These are phyloP conservation scores for Asterochloris sp. DNA, from an alignment of 139 green algal genomes.

Conservation along the genomic window DNA sequence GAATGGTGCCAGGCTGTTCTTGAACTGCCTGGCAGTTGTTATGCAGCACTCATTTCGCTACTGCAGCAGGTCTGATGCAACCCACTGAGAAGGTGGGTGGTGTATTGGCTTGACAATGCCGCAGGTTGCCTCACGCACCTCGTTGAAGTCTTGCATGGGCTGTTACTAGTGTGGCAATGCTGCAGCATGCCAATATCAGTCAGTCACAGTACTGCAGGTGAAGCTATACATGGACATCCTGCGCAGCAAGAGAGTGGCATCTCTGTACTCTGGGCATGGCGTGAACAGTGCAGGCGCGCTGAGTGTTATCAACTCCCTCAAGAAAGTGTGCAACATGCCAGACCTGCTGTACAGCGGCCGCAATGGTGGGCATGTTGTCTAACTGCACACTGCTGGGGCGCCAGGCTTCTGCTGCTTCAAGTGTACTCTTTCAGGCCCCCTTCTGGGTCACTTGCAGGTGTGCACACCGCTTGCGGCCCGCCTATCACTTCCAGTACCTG, in stretches of 20 bases:
- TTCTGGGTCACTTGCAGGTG: too few species aligned
- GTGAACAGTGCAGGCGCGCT: constrained; percentile 28
- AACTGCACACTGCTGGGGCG: too few species aligned
- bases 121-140: not conserved
- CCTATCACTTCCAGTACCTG: too few species aligned
- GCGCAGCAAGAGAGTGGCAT: constrained; percentile 4
- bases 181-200: not conserved
- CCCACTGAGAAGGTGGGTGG: too few species aligned
- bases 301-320: constrained; percentile 14
- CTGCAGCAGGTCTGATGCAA: too few species aligned
- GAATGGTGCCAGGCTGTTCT: not conserved
- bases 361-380: too few species aligned
- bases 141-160: too few species aligned
- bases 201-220: constrained; percentile 30
- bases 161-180: not conserved
- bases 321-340: constrained; percentile 69
- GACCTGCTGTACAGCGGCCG: constrained; percentile 38
- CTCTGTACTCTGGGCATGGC: constrained; percentile 11
- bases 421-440: too few species aligned
- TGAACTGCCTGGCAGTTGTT: not conserved
- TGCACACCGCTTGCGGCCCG: too few species aligned
- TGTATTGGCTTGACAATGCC: not conserved
- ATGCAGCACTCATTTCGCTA: not conserved
- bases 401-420: too few species aligned
- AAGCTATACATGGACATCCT: constrained; percentile 54